Conservation (phyloP, 345 rosid genomes). For the Cardamine resedifolia region DNA sequence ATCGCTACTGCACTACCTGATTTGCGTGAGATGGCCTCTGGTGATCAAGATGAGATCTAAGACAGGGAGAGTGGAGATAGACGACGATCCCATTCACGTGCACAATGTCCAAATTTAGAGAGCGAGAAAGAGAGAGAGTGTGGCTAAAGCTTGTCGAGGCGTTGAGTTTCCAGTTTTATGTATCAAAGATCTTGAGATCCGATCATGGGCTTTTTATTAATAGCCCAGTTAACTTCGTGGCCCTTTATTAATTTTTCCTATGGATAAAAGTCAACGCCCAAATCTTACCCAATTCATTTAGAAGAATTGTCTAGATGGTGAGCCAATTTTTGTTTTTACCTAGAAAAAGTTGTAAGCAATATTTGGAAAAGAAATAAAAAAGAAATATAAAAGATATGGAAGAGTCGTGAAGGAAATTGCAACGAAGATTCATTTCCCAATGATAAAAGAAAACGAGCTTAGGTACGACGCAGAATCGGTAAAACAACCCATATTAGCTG, state of each 20-base stretch:
- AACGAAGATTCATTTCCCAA: not conserved
- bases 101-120: not conserved
- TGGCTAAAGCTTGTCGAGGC: not conserved
- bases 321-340: no score
- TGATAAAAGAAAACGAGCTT: constrained; percentile 29
- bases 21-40: not conserved
- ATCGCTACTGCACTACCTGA: constrained; percentile 33
- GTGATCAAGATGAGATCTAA: not conserved
- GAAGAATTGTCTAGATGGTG: not conserved
- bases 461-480: constrained; percentile 26
- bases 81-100: not conserved
- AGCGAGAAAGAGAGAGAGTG: not conserved
- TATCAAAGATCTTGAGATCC: not conserved
- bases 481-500: constrained; percentile 32
- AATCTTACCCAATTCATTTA: not conserved
- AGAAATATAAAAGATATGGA: not conserved
- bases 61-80: not conserved
- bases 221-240: not conserved
- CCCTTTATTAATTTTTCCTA: not conserved
- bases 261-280: not conserved
- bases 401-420: constrained; percentile 31
- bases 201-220: not conserved
- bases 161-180: not conserved
- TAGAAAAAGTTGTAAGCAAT: no score
- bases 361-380: not conserved